Evolutionary conservation across 2,329 filamentous ascomycete genomes (phyloP).

Genomic region (Blastomyces emzantsi): DNA sequence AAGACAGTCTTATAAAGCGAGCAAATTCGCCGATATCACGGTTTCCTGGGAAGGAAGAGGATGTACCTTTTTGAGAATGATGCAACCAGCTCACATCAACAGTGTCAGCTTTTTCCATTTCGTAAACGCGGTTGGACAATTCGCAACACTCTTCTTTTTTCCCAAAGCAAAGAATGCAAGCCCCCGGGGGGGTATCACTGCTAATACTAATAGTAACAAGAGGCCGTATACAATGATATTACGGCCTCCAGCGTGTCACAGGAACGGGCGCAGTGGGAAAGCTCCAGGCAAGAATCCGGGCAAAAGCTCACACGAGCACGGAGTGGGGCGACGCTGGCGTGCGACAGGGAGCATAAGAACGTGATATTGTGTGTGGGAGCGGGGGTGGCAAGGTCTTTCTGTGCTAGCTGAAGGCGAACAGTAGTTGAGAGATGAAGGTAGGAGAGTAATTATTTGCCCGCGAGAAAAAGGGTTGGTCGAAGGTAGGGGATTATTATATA

Average conservation of each 20-base stretch:
- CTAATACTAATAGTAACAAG: not conserved
- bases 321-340: not conserved
- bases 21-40: not conserved
- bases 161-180: not conserved
- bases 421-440: not conserved
- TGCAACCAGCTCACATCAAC: slow-evolving; percentile 91
- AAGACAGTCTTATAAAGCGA: not conserved
- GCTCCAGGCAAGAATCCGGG: not conserved
- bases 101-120: slow-evolving; percentile 71
- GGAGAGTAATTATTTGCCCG: not conserved
- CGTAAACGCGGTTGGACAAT: not conserved
- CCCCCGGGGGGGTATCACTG: not conserved
- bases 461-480: not conserved
- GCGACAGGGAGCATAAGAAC: not conserved
- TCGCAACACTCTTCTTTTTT: not conserved
- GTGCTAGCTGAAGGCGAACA: not conserved
- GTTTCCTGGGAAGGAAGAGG: not conserved
- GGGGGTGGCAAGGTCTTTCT: not conserved
- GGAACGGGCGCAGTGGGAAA: not conserved
- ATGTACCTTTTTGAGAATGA: slow-evolving; percentile 69
- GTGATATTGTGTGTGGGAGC: not conserved
- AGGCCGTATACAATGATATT: not conserved
- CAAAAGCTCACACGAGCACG: slow-evolving; percentile 3
- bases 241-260: not conserved
- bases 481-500: not conserved